Conservation (phyloP, 805 yeast genomes). For the Kuraishia borneana region DNA sequence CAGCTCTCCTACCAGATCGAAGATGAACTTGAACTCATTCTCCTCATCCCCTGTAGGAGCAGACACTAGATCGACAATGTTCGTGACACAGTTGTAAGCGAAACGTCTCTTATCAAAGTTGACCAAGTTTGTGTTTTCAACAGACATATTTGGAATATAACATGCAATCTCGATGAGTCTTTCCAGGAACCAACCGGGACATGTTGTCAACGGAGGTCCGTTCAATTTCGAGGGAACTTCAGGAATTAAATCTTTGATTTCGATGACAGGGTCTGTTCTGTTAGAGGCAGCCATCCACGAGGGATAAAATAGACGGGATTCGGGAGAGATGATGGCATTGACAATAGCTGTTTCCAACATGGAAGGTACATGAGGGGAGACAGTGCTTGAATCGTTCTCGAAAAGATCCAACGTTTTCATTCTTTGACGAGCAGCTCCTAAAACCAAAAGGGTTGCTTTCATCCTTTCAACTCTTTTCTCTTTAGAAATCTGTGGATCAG, state of each 20-base stretch:
- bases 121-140: conserved; percentile 50
- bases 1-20: conserved; percentile 27
- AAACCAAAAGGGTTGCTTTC: conserved; percentile 53
- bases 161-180: conserved; percentile 67
- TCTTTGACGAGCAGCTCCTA: conserved; percentile 54
- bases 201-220: conserved; percentile 43
- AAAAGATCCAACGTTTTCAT: conserved; percentile 48
- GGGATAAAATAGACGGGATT: conserved; percentile 55
- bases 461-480: conserved; percentile 58
- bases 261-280: conserved; percentile 7
- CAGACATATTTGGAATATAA: conserved; percentile 69
- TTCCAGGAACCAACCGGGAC: conserved; percentile 86
- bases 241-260: conserved; percentile 1
- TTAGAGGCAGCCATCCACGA: conserved; percentile 59
- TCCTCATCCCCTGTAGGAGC: conserved; percentile 14
- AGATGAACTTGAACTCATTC: conserved; percentile 39
- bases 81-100: conserved; percentile 48
- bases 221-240: not conserved
- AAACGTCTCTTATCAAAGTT: conserved; percentile 82
- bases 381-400: conserved; percentile 14
- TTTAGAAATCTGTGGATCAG: conserved; percentile 45
- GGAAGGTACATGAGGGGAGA: conserved; percentile 59
- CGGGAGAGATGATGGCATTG: conserved; percentile 71
- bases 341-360: conserved; percentile 73
- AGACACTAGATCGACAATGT: conserved; percentile 33